Conservation (phyloP, 768 basidiomycete species). For the Trametes sanguinea region DNA sequence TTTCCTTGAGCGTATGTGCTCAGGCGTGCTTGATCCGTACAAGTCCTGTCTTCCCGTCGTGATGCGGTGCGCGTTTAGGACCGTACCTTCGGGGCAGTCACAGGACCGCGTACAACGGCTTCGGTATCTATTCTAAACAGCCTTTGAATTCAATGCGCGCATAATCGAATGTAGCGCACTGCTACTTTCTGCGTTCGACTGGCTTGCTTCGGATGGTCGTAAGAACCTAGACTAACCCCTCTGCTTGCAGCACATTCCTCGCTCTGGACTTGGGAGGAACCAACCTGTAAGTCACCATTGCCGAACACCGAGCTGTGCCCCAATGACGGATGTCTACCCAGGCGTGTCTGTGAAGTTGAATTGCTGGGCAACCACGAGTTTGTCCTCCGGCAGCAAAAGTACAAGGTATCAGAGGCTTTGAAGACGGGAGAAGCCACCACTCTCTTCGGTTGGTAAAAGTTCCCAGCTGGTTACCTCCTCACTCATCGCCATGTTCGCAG, state of each 20-base stretch:
- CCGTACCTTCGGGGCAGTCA: background rate
- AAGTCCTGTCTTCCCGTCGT: background rate
- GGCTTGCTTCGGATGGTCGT: background rate
- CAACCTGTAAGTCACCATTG: conserved; percentile 72
- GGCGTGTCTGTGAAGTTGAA: conserved; percentile 92
- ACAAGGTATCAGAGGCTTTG: conserved; percentile 89
- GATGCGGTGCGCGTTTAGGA: no score
- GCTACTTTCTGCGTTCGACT: background rate
- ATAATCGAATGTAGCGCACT: background rate
- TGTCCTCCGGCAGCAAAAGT: conserved; percentile 91
- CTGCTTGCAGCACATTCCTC: conserved; percentile 75
- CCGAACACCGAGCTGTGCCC: background rate
- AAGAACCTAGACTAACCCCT: background rate
- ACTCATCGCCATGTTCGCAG: conserved; percentile 42
- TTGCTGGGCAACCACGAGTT: conserved; percentile 91
- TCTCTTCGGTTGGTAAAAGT: conserved; percentile 68
- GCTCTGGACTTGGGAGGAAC: conserved; percentile 97
- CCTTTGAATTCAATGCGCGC: no score
- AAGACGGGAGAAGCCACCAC: conserved; percentile 89
- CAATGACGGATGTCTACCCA: conserved; percentile 32
- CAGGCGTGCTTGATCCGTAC: background rate
- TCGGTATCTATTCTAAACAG: background rate
- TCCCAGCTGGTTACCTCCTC: background rate
- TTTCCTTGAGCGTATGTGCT: background rate
- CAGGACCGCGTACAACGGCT: background rate